A percentile compares a stretch with the other conserved stretches of the same genome.
Conservation (phyloP, 257 asterid species). For the Fraxinus pennsylvanica region DNA sequence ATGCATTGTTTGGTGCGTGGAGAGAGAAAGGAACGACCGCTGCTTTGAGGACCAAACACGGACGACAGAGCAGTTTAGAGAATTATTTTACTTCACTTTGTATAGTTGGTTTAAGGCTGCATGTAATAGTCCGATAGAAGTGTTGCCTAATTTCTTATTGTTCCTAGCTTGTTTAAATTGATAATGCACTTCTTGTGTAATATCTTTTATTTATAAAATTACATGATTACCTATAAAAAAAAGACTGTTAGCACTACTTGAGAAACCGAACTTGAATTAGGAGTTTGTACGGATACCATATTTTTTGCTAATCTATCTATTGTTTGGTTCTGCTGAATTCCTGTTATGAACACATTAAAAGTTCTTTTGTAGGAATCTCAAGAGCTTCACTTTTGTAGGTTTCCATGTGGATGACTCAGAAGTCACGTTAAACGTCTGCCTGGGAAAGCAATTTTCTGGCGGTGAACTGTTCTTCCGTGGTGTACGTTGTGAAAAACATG, state of each 20-base stretch:
- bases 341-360: conserved; percentile 5
- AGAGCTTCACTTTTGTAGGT: conserved; percentile 52
- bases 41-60: too few relatives aligned
- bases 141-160: too few relatives aligned
- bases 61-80: too few relatives aligned
- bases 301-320: background rate
- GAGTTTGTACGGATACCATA: background rate
- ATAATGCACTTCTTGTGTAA: too few relatives aligned
- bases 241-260: background rate
- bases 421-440: conserved; percentile 92
- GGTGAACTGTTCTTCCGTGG: conserved; percentile 97
- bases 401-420: conserved; percentile 99
- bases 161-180: too few relatives aligned
- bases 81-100: too few relatives aligned
- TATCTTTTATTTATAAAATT: too few relatives aligned
- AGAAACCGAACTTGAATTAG: background rate
- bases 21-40: too few relatives aligned
- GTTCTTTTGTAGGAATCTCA: conserved; percentile 24
- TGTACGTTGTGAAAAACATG: conserved; percentile 92
- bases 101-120: too few relatives aligned
- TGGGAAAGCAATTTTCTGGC: conserved; percentile 89
- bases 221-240: too few relatives aligned
- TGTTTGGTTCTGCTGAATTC: conserved; percentile 11
- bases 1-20: too few relatives aligned
- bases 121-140: too few relatives aligned